phyloP scores from a whole-genome alignment of 129 eudicot genomes.

The Apium graveolens region DNA sequence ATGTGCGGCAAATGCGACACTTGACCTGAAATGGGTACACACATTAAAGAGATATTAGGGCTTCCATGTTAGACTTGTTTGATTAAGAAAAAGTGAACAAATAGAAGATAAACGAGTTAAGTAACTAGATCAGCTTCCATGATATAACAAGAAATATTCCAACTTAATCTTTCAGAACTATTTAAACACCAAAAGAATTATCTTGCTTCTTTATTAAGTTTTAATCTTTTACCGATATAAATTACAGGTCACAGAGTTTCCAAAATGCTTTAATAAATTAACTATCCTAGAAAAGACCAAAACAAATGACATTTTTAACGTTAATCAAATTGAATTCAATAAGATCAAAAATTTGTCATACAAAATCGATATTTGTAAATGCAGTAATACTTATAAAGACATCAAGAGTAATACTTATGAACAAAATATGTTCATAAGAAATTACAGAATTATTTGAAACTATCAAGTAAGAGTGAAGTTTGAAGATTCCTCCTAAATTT shows the following conservation, averaged over 20 bases:
- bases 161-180: not conserved
- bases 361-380: not conserved
- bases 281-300: not conserved
- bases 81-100: not conserved
- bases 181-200: not conserved
- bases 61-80: not conserved
- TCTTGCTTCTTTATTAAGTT: not conserved
- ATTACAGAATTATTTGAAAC: too few species aligned
- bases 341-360: not conserved
- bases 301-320: too few species aligned
- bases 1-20: conserved; percentile 51
- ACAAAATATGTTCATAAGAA: too few species aligned
- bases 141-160: not conserved
- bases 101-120: not conserved
- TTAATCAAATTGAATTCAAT: too few species aligned
- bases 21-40: conserved; percentile 40
- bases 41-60: conserved; percentile 1
- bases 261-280: not conserved
- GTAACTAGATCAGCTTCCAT: not conserved
- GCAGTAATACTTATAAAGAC: not conserved
- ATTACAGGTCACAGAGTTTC: not conserved
- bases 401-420: too few species aligned
- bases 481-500: too few species aligned
- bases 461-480: too few species aligned
- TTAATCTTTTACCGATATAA: not conserved